Conservation (phyloP, 257 asterid genomes). For the Cynanchum wilfordii region DNA sequence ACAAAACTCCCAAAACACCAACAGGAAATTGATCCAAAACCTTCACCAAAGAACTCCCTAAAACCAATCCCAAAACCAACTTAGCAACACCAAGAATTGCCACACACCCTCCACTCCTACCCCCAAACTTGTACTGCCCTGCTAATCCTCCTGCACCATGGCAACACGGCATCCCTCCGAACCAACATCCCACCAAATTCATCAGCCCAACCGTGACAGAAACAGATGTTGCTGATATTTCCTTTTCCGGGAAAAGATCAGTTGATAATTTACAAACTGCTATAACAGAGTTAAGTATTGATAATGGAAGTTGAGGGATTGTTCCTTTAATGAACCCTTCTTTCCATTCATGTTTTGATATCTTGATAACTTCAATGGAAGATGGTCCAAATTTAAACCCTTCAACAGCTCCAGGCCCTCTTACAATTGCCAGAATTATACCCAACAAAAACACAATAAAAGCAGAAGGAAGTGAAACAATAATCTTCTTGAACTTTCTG, state of each 20-base stretch:
- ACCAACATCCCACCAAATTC: conserved; percentile 79
- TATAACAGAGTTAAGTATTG: conserved; percentile 66
- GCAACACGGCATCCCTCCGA: conserved; percentile 82
- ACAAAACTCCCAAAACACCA: conserved; percentile 57
- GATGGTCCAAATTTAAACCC: conserved; percentile 68
- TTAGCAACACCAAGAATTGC: conserved; percentile 69
- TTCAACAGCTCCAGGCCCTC: conserved; percentile 56
- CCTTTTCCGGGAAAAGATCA: conserved; percentile 65
- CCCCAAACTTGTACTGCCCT: conserved; percentile 83
- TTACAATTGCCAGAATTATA: conserved; percentile 43
- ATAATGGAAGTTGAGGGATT: conserved; percentile 66
- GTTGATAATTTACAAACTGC: conserved; percentile 73
- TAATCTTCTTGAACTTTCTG: conserved; percentile 20
- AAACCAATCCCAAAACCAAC: conserved; percentile 46
- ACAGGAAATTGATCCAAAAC: conserved; percentile 59
- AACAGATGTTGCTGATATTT: conserved; percentile 57
- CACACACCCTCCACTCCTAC: conserved; percentile 72
- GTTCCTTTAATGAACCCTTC: conserved; percentile 76
- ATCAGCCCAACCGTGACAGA: conserved; percentile 68
- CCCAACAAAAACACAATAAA: conserved; percentile 53
- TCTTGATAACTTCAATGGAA: conserved; percentile 29
- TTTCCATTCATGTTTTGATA: conserved; percentile 61
- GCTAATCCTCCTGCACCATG: conserved; percentile 89
- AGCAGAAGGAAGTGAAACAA: conserved; percentile 61
- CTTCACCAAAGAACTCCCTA: conserved; percentile 63